Conservation (phyloP, 2,329 filamentous ascomycete genomes). For the Colletotrichum sidae region DNA sequence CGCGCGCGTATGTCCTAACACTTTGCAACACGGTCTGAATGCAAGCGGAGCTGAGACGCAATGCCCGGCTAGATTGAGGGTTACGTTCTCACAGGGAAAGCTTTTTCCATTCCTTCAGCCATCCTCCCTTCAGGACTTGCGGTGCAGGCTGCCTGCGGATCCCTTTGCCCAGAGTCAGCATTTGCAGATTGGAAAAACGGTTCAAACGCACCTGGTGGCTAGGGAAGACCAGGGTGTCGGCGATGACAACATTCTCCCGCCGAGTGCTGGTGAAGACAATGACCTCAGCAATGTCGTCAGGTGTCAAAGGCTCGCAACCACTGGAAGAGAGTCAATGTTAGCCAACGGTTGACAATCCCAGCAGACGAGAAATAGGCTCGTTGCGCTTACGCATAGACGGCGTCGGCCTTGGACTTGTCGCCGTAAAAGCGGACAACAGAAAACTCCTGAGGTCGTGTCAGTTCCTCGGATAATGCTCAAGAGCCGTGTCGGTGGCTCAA, state of each 20-base stretch:
- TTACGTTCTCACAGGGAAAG: too few relatives aligned
- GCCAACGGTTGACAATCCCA: slow-evolving; percentile 7
- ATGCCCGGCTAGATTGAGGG: too few relatives aligned
- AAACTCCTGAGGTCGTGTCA: slow-evolving; percentile 71
- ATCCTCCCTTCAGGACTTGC: slow-evolving; percentile 37
- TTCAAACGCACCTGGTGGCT: slow-evolving; percentile 81
- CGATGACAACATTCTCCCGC: slow-evolving; percentile 90
- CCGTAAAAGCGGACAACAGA: slow-evolving; percentile 89
- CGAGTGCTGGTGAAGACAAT: slow-evolving; percentile 87
- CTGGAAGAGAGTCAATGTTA: slow-evolving; percentile 50
- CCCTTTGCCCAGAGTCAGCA: slow-evolving; percentile 40
- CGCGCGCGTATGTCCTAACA: too few relatives aligned
- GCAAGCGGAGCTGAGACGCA: too few relatives aligned
- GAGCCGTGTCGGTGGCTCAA: slow-evolving; percentile 7
- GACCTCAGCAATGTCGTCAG: slow-evolving; percentile 91
- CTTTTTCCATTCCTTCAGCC: too few relatives aligned
- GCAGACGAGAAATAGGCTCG: background rate
- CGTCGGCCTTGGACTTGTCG: slow-evolving; percentile 89
- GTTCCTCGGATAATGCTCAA: background rate
- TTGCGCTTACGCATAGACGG: slow-evolving; percentile 82
- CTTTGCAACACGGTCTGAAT: too few relatives aligned
- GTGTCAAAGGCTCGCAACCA: slow-evolving; percentile 84
- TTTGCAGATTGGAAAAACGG: slow-evolving; percentile 3
- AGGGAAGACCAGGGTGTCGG: slow-evolving; percentile 88
- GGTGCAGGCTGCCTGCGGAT: slow-evolving; percentile 46